These are phyloP conservation scores for Neurospora sp. DNA, from an alignment of 495 filamentous ascomycete species.

Conservation along the genomic window DNA sequence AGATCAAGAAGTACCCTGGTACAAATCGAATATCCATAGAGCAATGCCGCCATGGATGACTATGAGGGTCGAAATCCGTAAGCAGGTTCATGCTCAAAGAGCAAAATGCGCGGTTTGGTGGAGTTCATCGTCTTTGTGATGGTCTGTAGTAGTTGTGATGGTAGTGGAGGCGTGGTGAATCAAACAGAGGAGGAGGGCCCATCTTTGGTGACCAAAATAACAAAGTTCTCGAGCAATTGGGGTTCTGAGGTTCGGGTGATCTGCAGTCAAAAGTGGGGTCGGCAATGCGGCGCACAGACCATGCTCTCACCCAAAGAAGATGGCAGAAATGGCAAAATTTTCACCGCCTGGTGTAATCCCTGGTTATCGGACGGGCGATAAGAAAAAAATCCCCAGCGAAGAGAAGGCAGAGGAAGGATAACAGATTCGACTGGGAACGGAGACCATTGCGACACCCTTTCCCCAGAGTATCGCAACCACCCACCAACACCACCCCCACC, in stretches of 20 bases:
- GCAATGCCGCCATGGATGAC: not conserved
- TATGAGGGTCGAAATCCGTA: not conserved
- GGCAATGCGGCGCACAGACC: not conserved
- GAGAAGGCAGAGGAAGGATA: not conserved
- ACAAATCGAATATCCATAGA: not conserved
- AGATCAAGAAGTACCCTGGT: not conserved
- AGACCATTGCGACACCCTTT: not conserved
- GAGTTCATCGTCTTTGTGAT: not conserved
- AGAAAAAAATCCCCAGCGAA: not conserved
- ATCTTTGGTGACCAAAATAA: not conserved
- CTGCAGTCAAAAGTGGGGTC: not conserved
- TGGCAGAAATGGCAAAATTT: not conserved
- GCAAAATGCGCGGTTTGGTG: too few relatives aligned
- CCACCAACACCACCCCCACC: not conserved
- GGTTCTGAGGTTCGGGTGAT: not conserved
- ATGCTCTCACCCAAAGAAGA: not conserved
- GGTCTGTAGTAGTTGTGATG: not conserved
- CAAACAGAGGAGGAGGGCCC: not conserved
- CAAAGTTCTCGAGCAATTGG: not conserved
- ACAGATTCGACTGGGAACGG: not conserved
- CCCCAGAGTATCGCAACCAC: slow-evolving; percentile 2
- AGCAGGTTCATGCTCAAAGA: not conserved
- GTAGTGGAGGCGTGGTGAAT: not conserved
- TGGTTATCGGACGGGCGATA: not conserved
- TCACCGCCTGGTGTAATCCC: not conserved